Conservation (phyloP, 108 stramenopile genomes). For the Asterionellopsis glacialis region DNA sequence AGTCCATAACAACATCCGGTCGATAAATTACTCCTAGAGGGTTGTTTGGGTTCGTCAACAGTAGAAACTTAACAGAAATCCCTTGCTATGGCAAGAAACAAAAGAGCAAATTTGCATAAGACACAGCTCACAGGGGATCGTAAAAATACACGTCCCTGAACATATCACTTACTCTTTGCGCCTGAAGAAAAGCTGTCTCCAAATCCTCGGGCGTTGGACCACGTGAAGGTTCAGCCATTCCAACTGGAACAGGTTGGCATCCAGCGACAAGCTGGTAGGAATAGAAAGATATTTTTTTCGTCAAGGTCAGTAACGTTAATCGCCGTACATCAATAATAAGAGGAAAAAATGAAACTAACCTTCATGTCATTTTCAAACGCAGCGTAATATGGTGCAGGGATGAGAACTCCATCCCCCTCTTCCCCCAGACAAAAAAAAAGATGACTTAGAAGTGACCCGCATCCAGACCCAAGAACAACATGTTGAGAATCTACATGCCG, state of each 20-base stretch:
- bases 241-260: constrained; percentile 58
- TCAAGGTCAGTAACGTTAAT: not conserved
- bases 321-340: not conserved
- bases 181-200: constrained; percentile 50
- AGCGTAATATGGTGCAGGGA: constrained; percentile 92
- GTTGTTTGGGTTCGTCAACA: constrained; percentile 91
- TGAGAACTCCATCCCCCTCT: constrained; percentile 79
- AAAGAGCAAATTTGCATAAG: not conserved
- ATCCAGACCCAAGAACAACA: constrained; percentile 71
- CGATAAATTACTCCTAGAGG: constrained; percentile 81
- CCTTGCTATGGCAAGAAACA: constrained; percentile 32
- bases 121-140: not conserved
- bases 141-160: not conserved
- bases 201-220: constrained; percentile 71
- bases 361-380: constrained; percentile 89
- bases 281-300: constrained; percentile 6
- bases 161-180: constrained; percentile 18
- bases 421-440: constrained; percentile 68
- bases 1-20: constrained; percentile 37
- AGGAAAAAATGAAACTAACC: constrained; percentile 1
- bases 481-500: constrained; percentile 51
- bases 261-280: constrained; percentile 36
- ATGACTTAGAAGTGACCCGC: constrained; percentile 61
- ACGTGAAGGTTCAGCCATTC: constrained; percentile 40
- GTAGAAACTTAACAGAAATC: constrained; percentile 59